Percentiles rank a stretch among this genome's conserved stretches.
phyloP scores from a whole-genome alignment of 306 rosid species.

The Elaeagnus macrophylla region DNA sequence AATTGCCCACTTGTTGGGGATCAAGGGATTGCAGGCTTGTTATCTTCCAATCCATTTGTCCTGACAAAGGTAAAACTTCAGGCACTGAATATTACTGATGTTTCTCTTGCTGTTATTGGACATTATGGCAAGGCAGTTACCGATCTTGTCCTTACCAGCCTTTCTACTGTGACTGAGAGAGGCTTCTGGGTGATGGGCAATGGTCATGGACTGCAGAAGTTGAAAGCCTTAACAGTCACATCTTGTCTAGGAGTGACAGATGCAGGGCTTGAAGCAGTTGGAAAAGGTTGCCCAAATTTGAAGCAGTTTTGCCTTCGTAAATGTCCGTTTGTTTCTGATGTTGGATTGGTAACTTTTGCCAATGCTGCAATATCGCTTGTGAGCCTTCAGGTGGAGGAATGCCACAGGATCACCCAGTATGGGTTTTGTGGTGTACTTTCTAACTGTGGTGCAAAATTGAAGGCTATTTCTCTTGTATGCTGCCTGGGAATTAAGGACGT shows the following conservation, averaged over 20 bases:
- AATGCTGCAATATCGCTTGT: slow-evolving; percentile 62
- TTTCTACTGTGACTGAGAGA: slow-evolving; percentile 58
- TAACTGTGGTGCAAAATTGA: slow-evolving; percentile 59
- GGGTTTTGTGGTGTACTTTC: slow-evolving; percentile 64
- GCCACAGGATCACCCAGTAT: slow-evolving; percentile 80
- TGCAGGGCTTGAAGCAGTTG: slow-evolving; percentile 59
- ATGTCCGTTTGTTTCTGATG: slow-evolving; percentile 63
- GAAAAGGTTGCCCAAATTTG: slow-evolving; percentile 84
- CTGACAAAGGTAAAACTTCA: slow-evolving; percentile 68
- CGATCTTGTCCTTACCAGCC: slow-evolving; percentile 53
- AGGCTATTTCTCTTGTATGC: slow-evolving; percentile 48
- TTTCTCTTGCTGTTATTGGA: slow-evolving; percentile 87
- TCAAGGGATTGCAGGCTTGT: slow-evolving; percentile 60
- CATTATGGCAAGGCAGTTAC: slow-evolving; percentile 67
- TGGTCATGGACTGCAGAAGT: slow-evolving; percentile 76
- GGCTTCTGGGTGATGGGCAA: slow-evolving; percentile 96
- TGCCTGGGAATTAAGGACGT: slow-evolving; percentile 77
- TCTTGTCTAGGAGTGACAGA: slow-evolving; percentile 72
- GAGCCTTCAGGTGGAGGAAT: slow-evolving; percentile 80
- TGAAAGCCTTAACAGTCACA: slow-evolving; percentile 53
- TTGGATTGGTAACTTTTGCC: slow-evolving; percentile 62
- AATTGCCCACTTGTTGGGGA: slow-evolving; percentile 63
- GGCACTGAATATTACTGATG: slow-evolving; percentile 60
- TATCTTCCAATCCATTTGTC: slow-evolving; percentile 46
- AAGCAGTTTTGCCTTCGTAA: slow-evolving; percentile 46